These are phyloP conservation scores for Trichoderma sp. DNA, from an alignment of 2,329 filamentous ascomycete species.

Conservation along the genomic window DNA sequence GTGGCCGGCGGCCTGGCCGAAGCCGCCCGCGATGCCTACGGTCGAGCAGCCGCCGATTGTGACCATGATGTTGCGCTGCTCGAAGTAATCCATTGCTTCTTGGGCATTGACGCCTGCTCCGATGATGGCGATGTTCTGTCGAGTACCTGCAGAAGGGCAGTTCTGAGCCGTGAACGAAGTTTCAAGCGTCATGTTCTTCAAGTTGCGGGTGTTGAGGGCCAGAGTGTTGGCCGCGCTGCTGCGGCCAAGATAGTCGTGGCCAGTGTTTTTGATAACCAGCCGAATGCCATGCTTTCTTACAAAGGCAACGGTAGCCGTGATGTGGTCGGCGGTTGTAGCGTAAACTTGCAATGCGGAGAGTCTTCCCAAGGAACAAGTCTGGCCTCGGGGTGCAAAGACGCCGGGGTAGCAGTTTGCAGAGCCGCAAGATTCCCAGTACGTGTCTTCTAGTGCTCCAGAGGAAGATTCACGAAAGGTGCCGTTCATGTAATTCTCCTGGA, in stretches of 20 bases:
- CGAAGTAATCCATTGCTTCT: not conserved
- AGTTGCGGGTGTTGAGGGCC: constrained; percentile 52
- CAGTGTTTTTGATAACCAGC: constrained; percentile 53
- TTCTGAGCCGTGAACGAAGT: constrained; percentile 3
- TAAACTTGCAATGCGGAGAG: constrained; percentile 13
- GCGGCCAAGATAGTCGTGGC: constrained; percentile 56
- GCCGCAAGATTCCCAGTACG: constrained; percentile 19
- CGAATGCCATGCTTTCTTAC: constrained; percentile 46
- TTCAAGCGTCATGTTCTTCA: constrained; percentile 47
- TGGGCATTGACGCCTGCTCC: constrained; percentile 13
- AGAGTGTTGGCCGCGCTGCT: constrained; percentile 56
- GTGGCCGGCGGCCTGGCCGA: constrained; percentile 64
- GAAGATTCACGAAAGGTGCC: not conserved
- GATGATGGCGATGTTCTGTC: constrained; percentile 6
- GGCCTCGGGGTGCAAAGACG: not conserved
- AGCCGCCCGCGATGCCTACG: constrained; percentile 60
- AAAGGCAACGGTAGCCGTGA: constrained; percentile 3
- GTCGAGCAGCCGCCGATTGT: constrained; percentile 52
- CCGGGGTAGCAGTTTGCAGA: constrained; percentile 20
- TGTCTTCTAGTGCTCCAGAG: not conserved
- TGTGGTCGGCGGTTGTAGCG: not conserved
- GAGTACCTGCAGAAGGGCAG: not conserved
- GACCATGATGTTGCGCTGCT: constrained; percentile 33
- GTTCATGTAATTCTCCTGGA: not conserved
- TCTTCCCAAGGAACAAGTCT: constrained; percentile 9